Evolutionary conservation across 371 early-diverging fungal species (phyloP).

Genomic region (Mortierella sp.): DNA sequence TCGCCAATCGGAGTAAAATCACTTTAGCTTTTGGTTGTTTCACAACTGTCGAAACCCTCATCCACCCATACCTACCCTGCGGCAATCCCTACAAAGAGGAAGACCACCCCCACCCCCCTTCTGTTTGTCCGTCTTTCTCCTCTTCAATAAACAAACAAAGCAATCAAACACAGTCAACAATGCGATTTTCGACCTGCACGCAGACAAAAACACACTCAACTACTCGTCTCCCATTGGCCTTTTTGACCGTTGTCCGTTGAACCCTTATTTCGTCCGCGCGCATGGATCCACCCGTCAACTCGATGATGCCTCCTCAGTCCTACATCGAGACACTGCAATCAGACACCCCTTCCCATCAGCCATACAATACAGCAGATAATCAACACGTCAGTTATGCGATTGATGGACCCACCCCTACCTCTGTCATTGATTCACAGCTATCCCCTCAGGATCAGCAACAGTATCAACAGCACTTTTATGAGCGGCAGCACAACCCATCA

Average conservation of each 20-base stretch:
- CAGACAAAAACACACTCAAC: neutral
- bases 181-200: too few species aligned
- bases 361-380: neutral
- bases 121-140: too few species aligned
- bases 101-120: too few species aligned
- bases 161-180: too few species aligned
- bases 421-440: neutral
- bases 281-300: neutral
- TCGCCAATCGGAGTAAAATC: neutral
- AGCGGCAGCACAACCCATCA: slow-evolving; percentile 9
- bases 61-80: neutral
- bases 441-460: neutral
- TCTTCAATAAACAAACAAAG: too few species aligned
- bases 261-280: neutral
- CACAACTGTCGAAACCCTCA: neutral
- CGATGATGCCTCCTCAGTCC: neutral
- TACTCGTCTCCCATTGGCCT: neutral
- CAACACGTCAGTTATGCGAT: neutral
- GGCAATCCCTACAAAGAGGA: neutral
- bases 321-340: neutral
- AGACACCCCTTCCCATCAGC: neutral
- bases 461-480: slow-evolving; percentile 1
- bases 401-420: neutral
- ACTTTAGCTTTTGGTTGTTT: neutral
- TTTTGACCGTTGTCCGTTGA: too few species aligned